Conservation (phyloP, 2,329 filamentous ascomycete species). For the Xylaria digitata region DNA sequence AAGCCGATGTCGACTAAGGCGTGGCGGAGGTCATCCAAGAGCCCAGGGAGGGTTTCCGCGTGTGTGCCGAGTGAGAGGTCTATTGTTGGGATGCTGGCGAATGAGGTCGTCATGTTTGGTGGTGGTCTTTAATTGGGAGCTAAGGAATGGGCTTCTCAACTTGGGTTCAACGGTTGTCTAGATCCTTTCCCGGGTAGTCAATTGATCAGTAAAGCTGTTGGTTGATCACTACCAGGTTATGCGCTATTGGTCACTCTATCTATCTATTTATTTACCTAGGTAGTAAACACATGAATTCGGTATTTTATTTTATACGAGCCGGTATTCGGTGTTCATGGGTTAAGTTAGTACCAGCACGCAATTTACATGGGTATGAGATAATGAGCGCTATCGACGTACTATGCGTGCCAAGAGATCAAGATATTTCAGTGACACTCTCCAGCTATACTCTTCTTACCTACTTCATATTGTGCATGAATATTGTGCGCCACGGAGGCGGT, state of each 20-base stretch:
- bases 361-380: conserved; percentile 27
- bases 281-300: too few relatives aligned
- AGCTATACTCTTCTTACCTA: too few relatives aligned
- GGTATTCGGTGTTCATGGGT: background rate
- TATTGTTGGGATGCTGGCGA: conserved; percentile 60
- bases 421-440: background rate
- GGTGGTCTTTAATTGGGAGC: background rate
- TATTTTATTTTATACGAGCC: too few relatives aligned
- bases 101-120: conserved; percentile 41
- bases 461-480: too few relatives aligned
- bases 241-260: background rate
- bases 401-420: conserved; percentile 4
- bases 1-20: conserved; percentile 65
- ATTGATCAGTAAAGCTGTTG: background rate
- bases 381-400: conserved; percentile 1
- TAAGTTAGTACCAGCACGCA: conserved; percentile 20
- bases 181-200: background rate
- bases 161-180: background rate
- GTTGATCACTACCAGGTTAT: too few relatives aligned
- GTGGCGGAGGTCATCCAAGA: conserved; percentile 58
- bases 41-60: conserved; percentile 48
- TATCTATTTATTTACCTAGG: too few relatives aligned
- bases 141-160: background rate
- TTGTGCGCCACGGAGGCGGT: too few relatives aligned
- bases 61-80: conserved; percentile 59